Conservation (phyloP, 495 filamentous ascomycete genomes). For the Neurospora sublineolata region DNA sequence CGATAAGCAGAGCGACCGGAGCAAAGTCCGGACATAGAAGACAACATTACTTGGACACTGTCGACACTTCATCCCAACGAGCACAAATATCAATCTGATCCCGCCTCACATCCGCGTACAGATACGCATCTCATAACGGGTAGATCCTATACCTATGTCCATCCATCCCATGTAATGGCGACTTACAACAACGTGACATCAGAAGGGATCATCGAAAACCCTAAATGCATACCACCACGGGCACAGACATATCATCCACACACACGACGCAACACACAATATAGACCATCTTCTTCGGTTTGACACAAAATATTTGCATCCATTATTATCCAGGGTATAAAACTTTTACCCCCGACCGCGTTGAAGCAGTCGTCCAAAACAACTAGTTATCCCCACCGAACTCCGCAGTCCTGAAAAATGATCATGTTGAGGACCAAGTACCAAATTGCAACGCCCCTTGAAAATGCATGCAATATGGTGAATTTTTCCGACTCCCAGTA, state of each 20-base stretch:
- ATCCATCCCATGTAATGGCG: neutral
- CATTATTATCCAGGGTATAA: neutral
- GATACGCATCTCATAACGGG: neutral
- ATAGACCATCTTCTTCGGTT: neutral
- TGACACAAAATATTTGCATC: neutral
- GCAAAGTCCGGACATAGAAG: neutral
- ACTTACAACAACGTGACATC: neutral
- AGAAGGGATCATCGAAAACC: neutral
- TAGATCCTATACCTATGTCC: neutral
- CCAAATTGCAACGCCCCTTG: constrained; percentile 26
- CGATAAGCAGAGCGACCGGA: neutral
- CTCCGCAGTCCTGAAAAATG: constrained; percentile 17
- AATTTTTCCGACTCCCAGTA: constrained; percentile 19
- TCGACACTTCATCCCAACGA: neutral
- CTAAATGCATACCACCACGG: neutral
- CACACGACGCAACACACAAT: neutral
- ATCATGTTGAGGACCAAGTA: constrained; percentile 25
- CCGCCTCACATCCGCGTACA: neutral
- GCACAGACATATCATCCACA: neutral
- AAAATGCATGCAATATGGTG: constrained; percentile 24
- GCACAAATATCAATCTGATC: neutral
- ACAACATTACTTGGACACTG: neutral
- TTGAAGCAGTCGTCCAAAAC: constrained; percentile 23
- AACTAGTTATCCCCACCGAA: constrained; percentile 14
- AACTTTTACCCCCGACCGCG: constrained; percentile 11